Evolutionary conservation across 139 green algal species (phyloP), one percentile per base, ranked within the genome.

Genomic region (Chlamydomonas sphaeroides): DNA sequence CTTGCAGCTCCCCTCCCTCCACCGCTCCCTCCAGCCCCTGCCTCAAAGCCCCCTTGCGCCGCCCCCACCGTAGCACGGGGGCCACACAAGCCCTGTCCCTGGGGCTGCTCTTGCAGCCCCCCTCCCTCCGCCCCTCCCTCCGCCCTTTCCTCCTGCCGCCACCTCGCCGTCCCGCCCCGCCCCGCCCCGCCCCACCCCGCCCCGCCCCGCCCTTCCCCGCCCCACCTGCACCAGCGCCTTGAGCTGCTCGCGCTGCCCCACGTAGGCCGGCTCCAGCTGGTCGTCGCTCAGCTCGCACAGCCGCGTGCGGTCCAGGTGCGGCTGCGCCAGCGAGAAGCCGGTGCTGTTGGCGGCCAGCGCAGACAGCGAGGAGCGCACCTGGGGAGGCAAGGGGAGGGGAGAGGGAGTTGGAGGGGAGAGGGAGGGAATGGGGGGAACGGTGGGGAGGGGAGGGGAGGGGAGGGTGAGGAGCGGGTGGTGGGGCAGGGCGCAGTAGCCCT

Each of bases 261-360:
- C 61, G 76, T 95, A 96, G n/a, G 36, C 61, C 0, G 79, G 59
- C 28, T 93, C 91, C 38, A 95, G 85, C 67, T 91, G 76, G 5
- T 32, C 48, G 66, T 96, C 93, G 2, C 63, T 35, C 15, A 96
- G 79, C n/a, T 95, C 89, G 48, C 92, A 98, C 63, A 98, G 90
- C 59, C 82, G 80, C 11, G 96, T 98, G 66, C 96, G 88, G 68
- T 98, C 89, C 65, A 98, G 80, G 89, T 98, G 96, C 2, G 96
- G 96, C 92, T 98, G 96, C 10, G 80, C 82, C 63, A 98, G 85
- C 41, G 91, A 93, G 79, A 92, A 89, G 87, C 94, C 87, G 25
- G 89, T 96, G 87, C 86, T 93, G 87, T 94, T 95, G 67, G 65
- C 38, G 20, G 91, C 89, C 7, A 97, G 87, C 18, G 69, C 71